Evolutionary conservation across 164 flowering plant species (phyloP).

Genomic region (Umbellularia californica): DNA sequence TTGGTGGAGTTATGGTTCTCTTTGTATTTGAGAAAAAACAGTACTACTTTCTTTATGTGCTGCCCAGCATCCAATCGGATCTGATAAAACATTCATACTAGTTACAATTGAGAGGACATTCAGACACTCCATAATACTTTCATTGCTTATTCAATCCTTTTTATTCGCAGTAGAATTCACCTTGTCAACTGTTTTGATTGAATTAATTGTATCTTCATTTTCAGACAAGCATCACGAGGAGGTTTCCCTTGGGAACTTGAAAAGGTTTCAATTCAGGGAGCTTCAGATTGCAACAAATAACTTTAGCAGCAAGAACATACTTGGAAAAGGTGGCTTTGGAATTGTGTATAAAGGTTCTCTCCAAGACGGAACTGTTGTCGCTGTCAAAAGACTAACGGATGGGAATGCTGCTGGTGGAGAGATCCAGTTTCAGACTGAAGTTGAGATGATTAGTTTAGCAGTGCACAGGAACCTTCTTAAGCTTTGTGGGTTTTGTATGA

Average conservation of each 20-base stretch:
- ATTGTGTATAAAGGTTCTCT: slow-evolving; percentile 70
- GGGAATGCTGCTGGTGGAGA: slow-evolving; percentile 66
- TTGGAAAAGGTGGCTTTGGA: slow-evolving; percentile 82
- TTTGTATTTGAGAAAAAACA: no score
- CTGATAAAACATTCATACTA: background rate
- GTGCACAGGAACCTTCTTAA: slow-evolving; percentile 72
- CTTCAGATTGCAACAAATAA: slow-evolving; percentile 64
- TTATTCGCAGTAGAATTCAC: background rate
- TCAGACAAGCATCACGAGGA: slow-evolving; percentile 54
- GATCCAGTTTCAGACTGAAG: slow-evolving; percentile 75
- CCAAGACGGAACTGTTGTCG: slow-evolving; percentile 60
- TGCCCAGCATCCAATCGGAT: background rate
- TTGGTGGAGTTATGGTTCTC: no score
- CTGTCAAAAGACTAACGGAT: slow-evolving; percentile 77
- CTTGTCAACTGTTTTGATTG: background rate
- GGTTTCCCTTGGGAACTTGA: slow-evolving; percentile 64
- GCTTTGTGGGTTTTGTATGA: slow-evolving; percentile 65
- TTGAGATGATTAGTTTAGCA: slow-evolving; percentile 77
- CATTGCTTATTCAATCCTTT: no score
- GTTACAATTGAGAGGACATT: background rate
- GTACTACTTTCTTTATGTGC: background rate
- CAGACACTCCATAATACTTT: background rate
- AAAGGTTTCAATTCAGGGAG: slow-evolving; percentile 64
- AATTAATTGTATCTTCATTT: slow-evolving; percentile 3
- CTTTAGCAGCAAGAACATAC: slow-evolving; percentile 65